phyloP scores from a whole-genome alignment of 179 eudicot species.

The Spergularia azorica region DNA sequence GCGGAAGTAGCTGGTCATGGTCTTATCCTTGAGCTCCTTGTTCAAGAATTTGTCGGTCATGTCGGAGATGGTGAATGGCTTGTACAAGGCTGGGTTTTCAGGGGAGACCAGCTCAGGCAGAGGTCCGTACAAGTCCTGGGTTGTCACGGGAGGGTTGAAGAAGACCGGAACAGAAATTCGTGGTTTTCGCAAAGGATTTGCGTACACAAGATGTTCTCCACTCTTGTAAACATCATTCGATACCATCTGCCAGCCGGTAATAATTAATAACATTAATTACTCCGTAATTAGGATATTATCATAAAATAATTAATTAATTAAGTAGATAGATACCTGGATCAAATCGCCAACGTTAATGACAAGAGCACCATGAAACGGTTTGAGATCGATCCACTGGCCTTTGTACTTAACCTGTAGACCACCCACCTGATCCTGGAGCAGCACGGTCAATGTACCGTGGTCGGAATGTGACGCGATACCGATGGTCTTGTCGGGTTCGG shows the following conservation, averaged over 20 bases:
- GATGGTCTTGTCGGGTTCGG: conserved; percentile 61
- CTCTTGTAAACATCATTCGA: conserved; percentile 68
- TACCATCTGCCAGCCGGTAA: conserved; percentile 68
- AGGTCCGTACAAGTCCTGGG: conserved; percentile 54
- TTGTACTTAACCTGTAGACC: conserved; percentile 65
- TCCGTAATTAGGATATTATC: too few relatives aligned
- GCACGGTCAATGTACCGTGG: conserved; percentile 56
- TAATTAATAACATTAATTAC: too few relatives aligned
- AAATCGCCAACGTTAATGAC: conserved; percentile 68
- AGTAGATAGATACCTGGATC: conserved; percentile 44
- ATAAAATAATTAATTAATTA: too few relatives aligned
- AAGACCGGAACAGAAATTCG: conserved; percentile 60
- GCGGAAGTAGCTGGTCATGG: conserved; percentile 49
- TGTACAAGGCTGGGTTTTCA: conserved; percentile 55
- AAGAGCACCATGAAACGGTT: conserved; percentile 57
- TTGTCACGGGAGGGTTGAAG: conserved; percentile 40
- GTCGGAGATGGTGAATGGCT: conserved; percentile 44
- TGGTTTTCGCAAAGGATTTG: conserved; percentile 43
- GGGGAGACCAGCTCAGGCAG: conserved; percentile 54
- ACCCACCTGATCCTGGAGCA: conserved; percentile 56
- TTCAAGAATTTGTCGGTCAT: conserved; percentile 49
- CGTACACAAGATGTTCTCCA: conserved; percentile 68
- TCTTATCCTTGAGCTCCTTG: conserved; percentile 62
- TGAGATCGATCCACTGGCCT: conserved; percentile 62
- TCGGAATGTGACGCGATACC: conserved; percentile 66